Evolutionary conservation across 2,329 filamentous ascomycete species (phyloP).

Genomic region (Stagonosporopsis vannaccii): DNA sequence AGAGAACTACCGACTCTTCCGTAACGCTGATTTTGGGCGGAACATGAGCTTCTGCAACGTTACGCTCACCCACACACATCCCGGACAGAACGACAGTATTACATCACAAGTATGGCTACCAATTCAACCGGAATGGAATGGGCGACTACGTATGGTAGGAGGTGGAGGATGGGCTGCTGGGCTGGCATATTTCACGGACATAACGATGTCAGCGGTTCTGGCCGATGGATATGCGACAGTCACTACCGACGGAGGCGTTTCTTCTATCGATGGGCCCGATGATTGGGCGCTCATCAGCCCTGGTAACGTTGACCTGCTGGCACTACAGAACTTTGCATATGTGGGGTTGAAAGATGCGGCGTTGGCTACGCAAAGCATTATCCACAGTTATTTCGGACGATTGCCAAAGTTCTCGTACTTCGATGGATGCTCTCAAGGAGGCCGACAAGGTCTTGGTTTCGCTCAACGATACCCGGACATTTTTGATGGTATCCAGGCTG

Average conservation of each 20-base stretch:
- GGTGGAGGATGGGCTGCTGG: slow-evolving; percentile 34
- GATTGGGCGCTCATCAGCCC: slow-evolving; percentile 28
- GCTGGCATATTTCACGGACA: slow-evolving; percentile 14
- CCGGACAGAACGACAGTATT: slow-evolving; percentile 20
- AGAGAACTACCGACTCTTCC: neutral
- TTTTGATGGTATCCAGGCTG: slow-evolving; percentile 42
- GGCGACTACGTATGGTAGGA: slow-evolving; percentile 32
- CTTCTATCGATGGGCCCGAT: slow-evolving; percentile 3
- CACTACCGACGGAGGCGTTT: slow-evolving; percentile 34
- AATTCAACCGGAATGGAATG: slow-evolving; percentile 29
- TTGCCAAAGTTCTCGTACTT: slow-evolving; percentile 41
- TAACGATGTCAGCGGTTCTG: slow-evolving; percentile 26
- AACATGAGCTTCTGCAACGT: slow-evolving; percentile 21
- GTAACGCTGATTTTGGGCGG: neutral
- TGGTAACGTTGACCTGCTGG: slow-evolving; percentile 33
- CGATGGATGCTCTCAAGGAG: slow-evolving; percentile 46
- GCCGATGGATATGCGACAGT: slow-evolving; percentile 33
- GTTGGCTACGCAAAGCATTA: slow-evolving; percentile 26
- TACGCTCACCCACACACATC: slow-evolving; percentile 26
- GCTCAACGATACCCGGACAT: slow-evolving; percentile 43
- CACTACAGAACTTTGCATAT: slow-evolving; percentile 46
- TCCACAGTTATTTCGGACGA: slow-evolving; percentile 39
- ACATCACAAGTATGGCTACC: slow-evolving; percentile 23
- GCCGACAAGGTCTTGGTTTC: slow-evolving; percentile 41
- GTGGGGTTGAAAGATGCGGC: slow-evolving; percentile 41